phyloP scores from a whole-genome alignment of 2,329 filamentous ascomycete genomes.

The Lachnellula cervina region DNA sequence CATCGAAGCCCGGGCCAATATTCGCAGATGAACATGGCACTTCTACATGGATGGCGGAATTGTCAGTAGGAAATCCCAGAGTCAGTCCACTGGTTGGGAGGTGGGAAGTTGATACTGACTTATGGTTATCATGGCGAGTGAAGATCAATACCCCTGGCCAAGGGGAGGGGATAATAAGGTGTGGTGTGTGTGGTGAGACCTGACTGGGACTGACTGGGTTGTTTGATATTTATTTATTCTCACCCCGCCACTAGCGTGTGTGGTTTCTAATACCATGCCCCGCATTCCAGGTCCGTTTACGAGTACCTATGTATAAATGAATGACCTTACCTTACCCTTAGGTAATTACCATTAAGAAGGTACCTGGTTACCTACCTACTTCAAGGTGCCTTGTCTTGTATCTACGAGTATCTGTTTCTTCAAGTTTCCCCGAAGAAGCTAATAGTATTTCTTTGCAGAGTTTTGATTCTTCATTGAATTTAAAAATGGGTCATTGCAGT shows the following conservation, averaged over 20 bases:
- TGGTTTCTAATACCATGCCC: neutral
- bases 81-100: neutral
- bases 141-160: neutral
- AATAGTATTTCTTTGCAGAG: no score
- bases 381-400: no score
- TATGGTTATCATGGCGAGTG: conserved; percentile 21
- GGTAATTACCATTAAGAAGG: no score
- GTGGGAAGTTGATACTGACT: conserved; percentile 13
- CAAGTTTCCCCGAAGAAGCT: no score
- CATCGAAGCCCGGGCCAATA: conserved; percentile 96
- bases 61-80: no score
- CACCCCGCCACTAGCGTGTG: neutral
- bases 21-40: conserved; percentile 95
- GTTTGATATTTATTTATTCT: neutral
- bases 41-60: conserved; percentile 29
- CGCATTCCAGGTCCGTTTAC: neutral
- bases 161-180: neutral
- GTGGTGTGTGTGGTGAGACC: neutral
- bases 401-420: no score
- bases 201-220: neutral
- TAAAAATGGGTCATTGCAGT: no score
- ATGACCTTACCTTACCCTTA: no score
- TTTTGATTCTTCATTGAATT: no score
- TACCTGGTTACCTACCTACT: no score
- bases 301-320: no score